Base-by-base conservation (phyloP, 2,329 filamentous ascomycete species). In the Stemphylium beticola region DNA sequence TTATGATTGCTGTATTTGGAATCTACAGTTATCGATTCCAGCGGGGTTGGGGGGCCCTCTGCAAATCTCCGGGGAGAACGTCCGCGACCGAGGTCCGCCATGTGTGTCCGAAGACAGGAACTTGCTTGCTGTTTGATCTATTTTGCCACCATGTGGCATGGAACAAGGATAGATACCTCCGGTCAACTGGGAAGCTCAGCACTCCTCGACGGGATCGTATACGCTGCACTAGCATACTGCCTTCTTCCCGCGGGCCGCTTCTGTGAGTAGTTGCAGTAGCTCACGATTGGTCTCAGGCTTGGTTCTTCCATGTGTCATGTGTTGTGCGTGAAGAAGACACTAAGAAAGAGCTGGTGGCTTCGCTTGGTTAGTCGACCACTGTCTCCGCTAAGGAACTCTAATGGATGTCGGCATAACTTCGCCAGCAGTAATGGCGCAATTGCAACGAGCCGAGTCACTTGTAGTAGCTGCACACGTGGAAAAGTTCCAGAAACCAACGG, bases 361-460 rank as follows among this genome's bases (percentile, higher is more conserved):
- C 49, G 59, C 57, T 62, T 57, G 47, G 40, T 49, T 57, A 46
- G 57, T 58, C 46, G 53, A 49, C 49, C 41, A 54, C 38, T 26
- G 43, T 36, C 49, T 44, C 56, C 53, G 53, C 58, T 64, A 61
- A 48, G 41, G 48, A 65, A 65, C 54, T 56, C 46, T 58, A 62
- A 57, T 41, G 20, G 32, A 42, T 32, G 20, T 49, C 49, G 34
- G 45, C 41, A 59, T 57, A 47, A 46, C 37, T 40, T 57, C 38
- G 47, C 33, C 32, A 44, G 45, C 43, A 37, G 22, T 22, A 34
- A 57, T 58, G 45, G 58, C 53, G 58, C 60, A 55, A 61, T 50
- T 36, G 38, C 39, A 31, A 37, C 4, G 29, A 40, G 49, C 38
- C 49, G 26, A 49, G 37, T 47, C 34, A 18, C 47, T 51, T 39